Evolutionary conservation across 441 rosid species (phyloP).

Genomic region (Viola pubescens): DNA sequence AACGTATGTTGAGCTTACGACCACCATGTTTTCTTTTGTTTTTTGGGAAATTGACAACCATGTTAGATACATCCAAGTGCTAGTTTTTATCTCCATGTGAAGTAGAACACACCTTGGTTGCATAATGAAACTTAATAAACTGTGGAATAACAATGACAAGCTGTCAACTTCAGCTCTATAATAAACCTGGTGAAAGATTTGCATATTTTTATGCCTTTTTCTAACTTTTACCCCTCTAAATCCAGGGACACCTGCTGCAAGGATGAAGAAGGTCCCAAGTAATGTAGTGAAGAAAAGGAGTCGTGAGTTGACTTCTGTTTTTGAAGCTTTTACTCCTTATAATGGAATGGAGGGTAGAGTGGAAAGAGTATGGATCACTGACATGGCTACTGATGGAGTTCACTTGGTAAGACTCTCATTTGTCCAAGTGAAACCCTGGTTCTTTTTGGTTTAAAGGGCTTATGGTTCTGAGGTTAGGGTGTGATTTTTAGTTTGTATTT

Average conservation of each 20-base stretch:
- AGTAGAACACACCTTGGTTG: not conserved
- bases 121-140: not conserved
- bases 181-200: too few relatives aligned
- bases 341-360: constrained; percentile 71
- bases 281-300: constrained; percentile 74
- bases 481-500: too few relatives aligned
- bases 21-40: not conserved
- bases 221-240: constrained; percentile 2
- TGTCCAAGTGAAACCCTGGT: not conserved
- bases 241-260: constrained; percentile 92
- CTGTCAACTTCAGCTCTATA: not conserved
- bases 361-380: constrained; percentile 94
- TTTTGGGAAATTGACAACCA: too few relatives aligned
- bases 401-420: constrained; percentile 59
- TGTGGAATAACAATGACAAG: not conserved
- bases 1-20: not conserved
- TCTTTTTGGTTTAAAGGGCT: not conserved
- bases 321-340: constrained; percentile 86
- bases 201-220: not conserved
- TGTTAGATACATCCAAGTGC: not conserved
- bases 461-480: too few relatives aligned
- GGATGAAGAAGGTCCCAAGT: constrained; percentile 95
- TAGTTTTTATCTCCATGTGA: not conserved
- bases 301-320: constrained; percentile 75
- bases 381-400: constrained; percentile 70